Percentiles rank a stretch among this genome's conserved stretches.
Conservation (phyloP, 352 stramenopile species). For the Phytophthora palmivora region DNA sequence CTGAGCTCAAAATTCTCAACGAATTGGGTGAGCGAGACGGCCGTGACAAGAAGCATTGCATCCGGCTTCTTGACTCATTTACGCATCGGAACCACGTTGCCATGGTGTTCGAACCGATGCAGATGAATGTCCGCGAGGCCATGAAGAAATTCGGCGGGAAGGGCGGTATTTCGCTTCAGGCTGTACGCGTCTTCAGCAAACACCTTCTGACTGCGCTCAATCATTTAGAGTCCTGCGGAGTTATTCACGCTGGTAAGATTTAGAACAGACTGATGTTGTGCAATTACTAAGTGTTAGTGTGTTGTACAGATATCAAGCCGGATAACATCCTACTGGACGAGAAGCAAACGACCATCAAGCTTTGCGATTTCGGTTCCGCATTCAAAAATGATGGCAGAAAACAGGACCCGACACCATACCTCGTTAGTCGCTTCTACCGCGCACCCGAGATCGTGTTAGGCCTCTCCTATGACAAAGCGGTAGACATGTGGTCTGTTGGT, state of each 20-base stretch:
- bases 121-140: constrained; percentile 96
- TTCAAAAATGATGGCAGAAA: constrained; percentile 93
- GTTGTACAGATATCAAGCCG: constrained; percentile 94
- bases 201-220: constrained; percentile 82
- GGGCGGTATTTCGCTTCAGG: constrained; percentile 82
- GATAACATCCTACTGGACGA: constrained; percentile 98
- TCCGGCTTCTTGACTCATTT: constrained; percentile 87
- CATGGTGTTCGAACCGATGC: constrained; percentile 97
- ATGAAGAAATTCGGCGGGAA: constrained; percentile 92
- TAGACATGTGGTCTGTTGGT: constrained; percentile 98
- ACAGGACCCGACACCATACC: constrained; percentile 97
- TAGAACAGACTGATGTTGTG: constrained; percentile 2
- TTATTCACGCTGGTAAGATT: constrained; percentile 93
- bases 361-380: constrained; percentile 98
- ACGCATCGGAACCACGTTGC: constrained; percentile 95
- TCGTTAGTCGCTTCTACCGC: constrained; percentile 99
- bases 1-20: constrained; percentile 82
- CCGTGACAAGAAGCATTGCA: constrained; percentile 86
- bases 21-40: constrained; percentile 74
- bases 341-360: constrained; percentile 94
- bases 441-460: constrained; percentile 95
- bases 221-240: constrained; percentile 70
- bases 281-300: constrained; percentile 10
- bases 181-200: constrained; percentile 86
- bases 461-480: constrained; percentile 92